phyloP scores from a whole-genome alignment of 192 early-diverging fungal species.

The Coemansia aciculifera region DNA sequence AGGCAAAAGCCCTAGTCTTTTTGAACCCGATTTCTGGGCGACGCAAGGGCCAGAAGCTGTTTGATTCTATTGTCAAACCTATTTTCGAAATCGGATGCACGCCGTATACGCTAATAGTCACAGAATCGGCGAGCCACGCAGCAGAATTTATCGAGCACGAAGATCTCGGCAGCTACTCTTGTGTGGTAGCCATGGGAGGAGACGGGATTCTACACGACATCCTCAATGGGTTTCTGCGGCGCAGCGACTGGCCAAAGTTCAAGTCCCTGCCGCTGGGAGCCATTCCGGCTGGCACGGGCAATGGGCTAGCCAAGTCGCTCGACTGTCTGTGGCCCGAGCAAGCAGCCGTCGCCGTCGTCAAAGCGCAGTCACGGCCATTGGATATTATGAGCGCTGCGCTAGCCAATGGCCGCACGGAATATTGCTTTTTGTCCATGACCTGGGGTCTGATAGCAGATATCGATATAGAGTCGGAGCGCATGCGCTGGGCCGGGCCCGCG shows the following conservation, averaged over 20 bases:
- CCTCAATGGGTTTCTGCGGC: constrained; percentile 46
- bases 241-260: constrained; percentile 46
- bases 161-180: constrained; percentile 37
- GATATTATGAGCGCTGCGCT: constrained; percentile 60
- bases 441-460: constrained; percentile 63
- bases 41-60: constrained; percentile 42
- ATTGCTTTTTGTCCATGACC: constrained; percentile 58
- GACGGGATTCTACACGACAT: constrained; percentile 55
- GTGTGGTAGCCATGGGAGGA: constrained; percentile 46
- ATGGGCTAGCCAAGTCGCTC: constrained; percentile 53
- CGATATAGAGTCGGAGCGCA: constrained; percentile 63
- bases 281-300: constrained; percentile 50
- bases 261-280: constrained; percentile 43
- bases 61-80: constrained; percentile 51
- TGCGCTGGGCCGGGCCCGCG: constrained; percentile 55
- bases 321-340: constrained; percentile 49
- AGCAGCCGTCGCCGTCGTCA: constrained; percentile 58
- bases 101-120: constrained; percentile 40
- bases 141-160: constrained; percentile 32
- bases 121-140: constrained; percentile 32
- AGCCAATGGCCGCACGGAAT: constrained; percentile 42
- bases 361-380: constrained; percentile 51
- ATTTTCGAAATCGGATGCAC: constrained; percentile 43
- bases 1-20: constrained; percentile 34
- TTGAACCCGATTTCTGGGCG: constrained; percentile 50